Conservation (phyloP, 129 eudicot genomes). For the Lactuca sativa region DNA sequence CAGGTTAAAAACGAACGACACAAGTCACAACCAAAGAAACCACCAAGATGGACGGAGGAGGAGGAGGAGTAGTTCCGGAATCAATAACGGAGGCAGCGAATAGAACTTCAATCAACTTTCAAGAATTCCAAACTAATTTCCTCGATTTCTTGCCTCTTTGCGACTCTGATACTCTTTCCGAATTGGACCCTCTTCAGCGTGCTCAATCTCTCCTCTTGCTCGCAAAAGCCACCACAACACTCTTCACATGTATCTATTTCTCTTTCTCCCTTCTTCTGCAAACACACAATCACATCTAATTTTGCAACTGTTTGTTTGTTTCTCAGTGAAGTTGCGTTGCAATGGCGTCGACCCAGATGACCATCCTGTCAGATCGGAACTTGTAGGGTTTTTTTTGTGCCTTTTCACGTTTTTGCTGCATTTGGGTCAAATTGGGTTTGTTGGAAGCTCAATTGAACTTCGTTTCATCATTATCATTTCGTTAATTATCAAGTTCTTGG, state of each 20-base stretch:
- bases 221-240: conserved; percentile 71
- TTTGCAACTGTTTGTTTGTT: conserved; percentile 13
- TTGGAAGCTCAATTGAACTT: background rate
- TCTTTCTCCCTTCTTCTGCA: background rate
- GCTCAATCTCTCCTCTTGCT: conserved; percentile 70
- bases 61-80: conserved; percentile 49
- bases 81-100: conserved; percentile 58
- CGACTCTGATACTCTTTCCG: conserved; percentile 42
- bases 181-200: conserved; percentile 68
- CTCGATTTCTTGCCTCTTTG: conserved; percentile 57
- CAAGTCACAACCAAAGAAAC: background rate
- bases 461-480: background rate
- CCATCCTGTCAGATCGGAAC: conserved; percentile 81
- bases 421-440: conserved; percentile 5
- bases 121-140: conserved; percentile 51
- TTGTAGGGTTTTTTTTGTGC: conserved; percentile 39
- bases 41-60: conserved; percentile 6
- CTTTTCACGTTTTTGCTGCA: background rate
- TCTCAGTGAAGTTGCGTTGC: conserved; percentile 82
- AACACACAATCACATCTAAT: background rate
- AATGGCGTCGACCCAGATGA: conserved; percentile 80
- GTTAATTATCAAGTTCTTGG: conserved; percentile 6
- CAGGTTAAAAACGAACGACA: background rate
- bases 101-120: conserved; percentile 52
- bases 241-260: conserved; percentile 49